Evolutionary conservation across 2,329 filamentous ascomycete species (phyloP), one percentile per base, ranked within the genome.

Genomic region (Penicillium griseofulvum): DNA sequence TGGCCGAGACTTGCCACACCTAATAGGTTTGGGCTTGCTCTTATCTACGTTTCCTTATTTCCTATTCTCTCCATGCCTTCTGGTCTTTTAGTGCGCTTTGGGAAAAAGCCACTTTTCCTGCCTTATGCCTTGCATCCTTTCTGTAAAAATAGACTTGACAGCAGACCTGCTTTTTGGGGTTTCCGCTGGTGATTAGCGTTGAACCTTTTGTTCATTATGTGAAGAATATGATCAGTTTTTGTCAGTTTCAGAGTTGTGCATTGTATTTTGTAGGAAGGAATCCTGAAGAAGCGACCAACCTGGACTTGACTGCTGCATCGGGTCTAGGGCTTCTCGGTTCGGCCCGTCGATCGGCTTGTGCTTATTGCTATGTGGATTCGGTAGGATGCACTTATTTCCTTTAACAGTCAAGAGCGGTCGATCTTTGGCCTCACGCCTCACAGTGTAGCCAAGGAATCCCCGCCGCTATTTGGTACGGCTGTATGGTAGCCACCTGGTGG

Each of bases 111-210:
- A 50, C 53, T 41, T 41, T 55, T 41, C 53, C 50, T 37, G 19
- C 33, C 33, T 24, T 34, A 22, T 52, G 48, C 49, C 53, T 61
- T 68, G 67, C 67, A 71, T 69, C 56, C 55, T 57, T 57, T 70
- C 56, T 66, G 70, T 72, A 72, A 71, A 71, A 71, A 70, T 72
- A 72, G 69, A 72, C 64, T 69, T 69, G 62, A 64, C 60, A 50
- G 54, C 57, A 56, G 58, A 63, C 56, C 66, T 62, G 31, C 29
- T 31, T 33, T 52, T 55, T 62, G 62, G 56, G 62, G 67, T 66
- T 61, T 59, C 55, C 61, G 66, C 68, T 70, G 66, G 67, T 65
- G 67, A 71, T 71, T 72, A 71, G 69, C 69, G 68, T 65, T 65
- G 56, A 62, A 60, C 62, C 59, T 61, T 61, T 61, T 68, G 65